Percentiles rank a stretch among this genome's conserved stretches.
phyloP scores from a whole-genome alignment of 2,329 filamentous ascomycete species.

The Beauveria scarabaeidicola region DNA sequence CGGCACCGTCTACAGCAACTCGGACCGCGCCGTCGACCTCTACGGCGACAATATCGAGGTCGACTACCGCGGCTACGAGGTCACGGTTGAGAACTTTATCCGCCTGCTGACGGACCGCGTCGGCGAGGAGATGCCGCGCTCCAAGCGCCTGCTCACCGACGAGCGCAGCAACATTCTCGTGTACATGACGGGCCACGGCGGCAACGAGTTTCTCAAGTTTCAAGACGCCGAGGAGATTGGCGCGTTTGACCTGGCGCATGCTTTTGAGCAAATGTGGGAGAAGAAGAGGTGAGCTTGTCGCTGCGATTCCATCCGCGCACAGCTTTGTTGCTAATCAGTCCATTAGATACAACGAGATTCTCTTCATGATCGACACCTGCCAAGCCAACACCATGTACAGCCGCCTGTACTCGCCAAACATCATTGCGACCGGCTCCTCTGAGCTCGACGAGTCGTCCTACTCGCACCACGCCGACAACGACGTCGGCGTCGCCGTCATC shows the following conservation, averaged over 20 bases:
- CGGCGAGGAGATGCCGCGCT: slow-evolving; percentile 87
- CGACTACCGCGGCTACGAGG: slow-evolving; percentile 95
- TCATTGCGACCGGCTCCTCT: slow-evolving; percentile 93
- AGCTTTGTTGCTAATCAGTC: not conserved
- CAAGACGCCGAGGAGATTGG: slow-evolving; percentile 97
- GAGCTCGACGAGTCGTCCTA: slow-evolving; percentile 95
- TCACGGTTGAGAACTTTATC: slow-evolving; percentile 98
- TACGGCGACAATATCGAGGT: slow-evolving; percentile 99
- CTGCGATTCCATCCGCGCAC: not conserved
- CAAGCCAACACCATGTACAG: slow-evolving; percentile 99
- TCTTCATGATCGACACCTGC: slow-evolving; percentile 99
- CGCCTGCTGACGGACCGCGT: slow-evolving; percentile 88
- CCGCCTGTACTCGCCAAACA: slow-evolving; percentile 96
- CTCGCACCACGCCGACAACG: slow-evolving; percentile 95
- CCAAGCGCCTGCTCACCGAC: slow-evolving; percentile 88
- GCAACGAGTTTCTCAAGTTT: slow-evolving; percentile 97
- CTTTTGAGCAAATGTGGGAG: slow-evolving; percentile 99
- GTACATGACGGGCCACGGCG: slow-evolving; percentile 98
- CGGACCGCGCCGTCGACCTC: slow-evolving; percentile 86
- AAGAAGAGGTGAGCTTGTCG: slow-evolving; percentile 65
- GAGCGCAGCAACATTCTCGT: slow-evolving; percentile 94
- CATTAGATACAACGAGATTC: slow-evolving; percentile 78
- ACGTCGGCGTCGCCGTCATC: slow-evolving; percentile 95
- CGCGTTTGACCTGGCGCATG: slow-evolving; percentile 90
- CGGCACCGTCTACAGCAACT: slow-evolving; percentile 96